A percentile compares a stretch with the other conserved stretches of the same genome.
phyloP scores from a whole-genome alignment of 306 rosid species.

The Myrica gale region DNA sequence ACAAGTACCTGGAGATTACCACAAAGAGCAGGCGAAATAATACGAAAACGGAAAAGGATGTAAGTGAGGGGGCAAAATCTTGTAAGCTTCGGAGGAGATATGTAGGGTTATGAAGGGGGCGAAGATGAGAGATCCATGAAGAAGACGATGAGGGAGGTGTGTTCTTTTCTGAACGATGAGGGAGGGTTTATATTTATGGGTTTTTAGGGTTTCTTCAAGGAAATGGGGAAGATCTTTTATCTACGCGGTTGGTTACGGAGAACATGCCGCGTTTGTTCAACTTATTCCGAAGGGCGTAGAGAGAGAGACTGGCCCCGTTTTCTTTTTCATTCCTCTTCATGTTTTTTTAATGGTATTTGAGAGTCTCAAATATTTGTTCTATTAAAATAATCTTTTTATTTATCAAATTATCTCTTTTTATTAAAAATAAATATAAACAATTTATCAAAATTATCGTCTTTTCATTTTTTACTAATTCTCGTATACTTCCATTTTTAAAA shows the following conservation, averaged over 20 bases:
- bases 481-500: too few species aligned
- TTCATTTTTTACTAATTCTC: too few species aligned
- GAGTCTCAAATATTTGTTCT: too few species aligned
- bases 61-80: constrained; percentile 19
- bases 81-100: not conserved
- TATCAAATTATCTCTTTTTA: too few species aligned
- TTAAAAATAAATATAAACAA: too few species aligned
- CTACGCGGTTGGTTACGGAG: not conserved
- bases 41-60: not conserved
- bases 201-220: constrained; percentile 38
- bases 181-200: not conserved
- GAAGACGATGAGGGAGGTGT: not conserved
- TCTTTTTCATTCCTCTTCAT: too few species aligned
- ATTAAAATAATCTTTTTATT: too few species aligned
- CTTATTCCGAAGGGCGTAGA: too few species aligned
- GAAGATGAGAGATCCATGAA: constrained; percentile 18
- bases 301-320: too few species aligned
- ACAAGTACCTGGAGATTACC: constrained; percentile 27
- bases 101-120: constrained; percentile 19
- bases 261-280: too few species aligned
- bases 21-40: not conserved
- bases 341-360: too few species aligned
- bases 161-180: not conserved
- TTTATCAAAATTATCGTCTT: too few species aligned
- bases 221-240: not conserved